These are phyloP conservation scores for Beauveria sp. DNA, from an alignment of 2,329 filamentous ascomycete species.

Conservation along the genomic window DNA sequence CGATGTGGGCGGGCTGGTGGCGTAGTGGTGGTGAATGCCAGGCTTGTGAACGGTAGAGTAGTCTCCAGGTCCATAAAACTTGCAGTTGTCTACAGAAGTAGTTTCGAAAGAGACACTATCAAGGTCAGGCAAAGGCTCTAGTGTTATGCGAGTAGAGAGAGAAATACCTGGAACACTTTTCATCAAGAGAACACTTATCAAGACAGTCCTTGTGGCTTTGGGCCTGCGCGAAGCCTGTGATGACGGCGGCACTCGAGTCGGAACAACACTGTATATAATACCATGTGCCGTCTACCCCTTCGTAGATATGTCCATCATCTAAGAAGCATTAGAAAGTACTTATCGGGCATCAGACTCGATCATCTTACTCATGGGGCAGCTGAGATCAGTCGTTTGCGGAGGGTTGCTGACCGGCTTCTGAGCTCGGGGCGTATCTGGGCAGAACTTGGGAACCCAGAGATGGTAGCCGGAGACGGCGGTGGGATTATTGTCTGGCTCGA, in stretches of 20 bases:
- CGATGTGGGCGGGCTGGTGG: conserved; percentile 11
- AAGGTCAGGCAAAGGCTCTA: not conserved
- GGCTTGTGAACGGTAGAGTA: conserved; percentile 9
- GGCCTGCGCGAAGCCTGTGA: conserved; percentile 6
- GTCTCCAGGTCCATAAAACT: conserved; percentile 12
- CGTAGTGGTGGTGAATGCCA: conserved; percentile 9
- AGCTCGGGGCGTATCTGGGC: not conserved
- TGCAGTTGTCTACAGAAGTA: conserved; percentile 11
- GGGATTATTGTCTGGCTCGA: not conserved
- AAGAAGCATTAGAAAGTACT: not conserved
- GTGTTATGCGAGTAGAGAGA: not conserved
- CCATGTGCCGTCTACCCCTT: conserved; percentile 15
- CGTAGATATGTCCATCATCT: conserved; percentile 14
- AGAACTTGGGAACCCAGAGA: not conserved
- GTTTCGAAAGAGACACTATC: conserved; percentile 3
- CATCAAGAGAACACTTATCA: conserved; percentile 13
- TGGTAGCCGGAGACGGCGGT: not conserved
- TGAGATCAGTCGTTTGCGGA: not conserved
- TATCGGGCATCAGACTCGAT: not conserved
- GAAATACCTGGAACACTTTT: conserved; percentile 13
- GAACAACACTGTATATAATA: conserved; percentile 15
- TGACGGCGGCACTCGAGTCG: conserved; percentile 10
- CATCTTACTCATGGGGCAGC: not conserved
- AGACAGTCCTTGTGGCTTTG: conserved; percentile 11
- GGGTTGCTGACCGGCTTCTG: not conserved